These are phyloP conservation scores for Pleurotus eryngii DNA, from an alignment of 768 basidiomycete species.

Conservation along the genomic window DNA sequence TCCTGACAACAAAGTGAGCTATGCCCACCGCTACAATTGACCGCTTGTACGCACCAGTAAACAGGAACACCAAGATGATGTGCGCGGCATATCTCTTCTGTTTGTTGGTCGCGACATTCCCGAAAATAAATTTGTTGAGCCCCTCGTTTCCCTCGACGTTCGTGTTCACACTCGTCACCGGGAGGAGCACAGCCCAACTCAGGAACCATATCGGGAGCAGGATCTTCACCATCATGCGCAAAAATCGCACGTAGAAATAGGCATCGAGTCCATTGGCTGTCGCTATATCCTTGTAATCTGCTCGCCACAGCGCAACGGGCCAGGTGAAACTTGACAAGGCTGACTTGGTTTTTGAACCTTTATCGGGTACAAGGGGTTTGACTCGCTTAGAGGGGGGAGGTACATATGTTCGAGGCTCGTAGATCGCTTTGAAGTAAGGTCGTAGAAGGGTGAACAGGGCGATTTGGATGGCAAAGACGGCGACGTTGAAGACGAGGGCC, in stretches of 20 bases:
- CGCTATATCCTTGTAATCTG: constrained; percentile 61
- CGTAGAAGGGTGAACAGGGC: constrained; percentile 78
- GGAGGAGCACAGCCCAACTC: constrained; percentile 84
- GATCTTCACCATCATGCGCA: constrained; percentile 78
- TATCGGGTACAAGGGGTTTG: constrained; percentile 38
- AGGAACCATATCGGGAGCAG: constrained; percentile 90
- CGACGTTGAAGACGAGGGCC: constrained; percentile 79
- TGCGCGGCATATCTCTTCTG: constrained; percentile 74
- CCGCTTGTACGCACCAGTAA: constrained; percentile 58
- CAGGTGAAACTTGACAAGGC: constrained; percentile 47
- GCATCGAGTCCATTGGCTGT: constrained; percentile 82
- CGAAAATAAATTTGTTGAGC: constrained; percentile 74
- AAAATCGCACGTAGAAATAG: constrained; percentile 90
- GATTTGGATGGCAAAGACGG: constrained; percentile 70
- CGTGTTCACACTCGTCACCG: constrained; percentile 61
- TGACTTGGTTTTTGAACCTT: background rate
- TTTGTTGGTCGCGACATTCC: constrained; percentile 58
- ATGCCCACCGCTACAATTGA: background rate
- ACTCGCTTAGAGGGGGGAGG: constrained; percentile 53
- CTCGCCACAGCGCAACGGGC: constrained; percentile 60
- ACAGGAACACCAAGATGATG: constrained; percentile 69
- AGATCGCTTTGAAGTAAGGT: constrained; percentile 83
- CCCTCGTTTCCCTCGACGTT: constrained; percentile 42
- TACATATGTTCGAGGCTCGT: constrained; percentile 80
- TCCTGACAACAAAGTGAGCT: constrained; percentile 33